Base-by-base conservation (phyloP, 441 rosid species). In the Caryocar brasiliense region DNA sequence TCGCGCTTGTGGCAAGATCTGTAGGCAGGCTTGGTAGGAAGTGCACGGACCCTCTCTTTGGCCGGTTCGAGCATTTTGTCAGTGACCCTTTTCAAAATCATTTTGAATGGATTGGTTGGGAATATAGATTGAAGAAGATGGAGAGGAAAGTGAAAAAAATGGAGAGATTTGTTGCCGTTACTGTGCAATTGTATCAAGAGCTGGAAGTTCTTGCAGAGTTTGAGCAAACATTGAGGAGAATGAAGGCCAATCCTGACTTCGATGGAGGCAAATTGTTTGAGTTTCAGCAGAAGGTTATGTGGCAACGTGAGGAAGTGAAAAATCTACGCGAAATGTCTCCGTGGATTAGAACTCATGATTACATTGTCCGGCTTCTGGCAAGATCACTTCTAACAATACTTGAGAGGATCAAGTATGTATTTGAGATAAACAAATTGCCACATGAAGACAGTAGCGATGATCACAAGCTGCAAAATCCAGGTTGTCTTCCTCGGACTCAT, bases 71-170 rank as follows among this genome's bases (percentile, higher is more conserved):
- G 33, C 47, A 47, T 46, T 83, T 80, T 62, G 41, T 80, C 18
- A 30, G 51, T 26, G 81, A 76, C 18, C 86, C 85, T 1, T 7
- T 72, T 24, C 47, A 52, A 54, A 61, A 64, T 12, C 33, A 47
- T 36, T 20, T 63, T 35, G 77, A 80, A 18, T 83, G 92, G 86
- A 23, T 38, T 32, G 77, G 83, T 3, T 78, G 80, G 81, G 64
- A 67, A 19, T 83, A 72, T 57, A 69, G 76, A 37, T 63, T 58
- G 58, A 80, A 70, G 67, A 80, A 80, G 77, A 83, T 83, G 92
- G 85, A 78, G 41, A 76, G 65, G 70, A 78, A 68, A 63, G 78
- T 80, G 32, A 83, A 78, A 66, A 78, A 83, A 50, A 76, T 80
- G 85, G 81, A 72, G 68, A 66, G 73, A 40, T 78, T 76, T 65